Evolutionary conservation across 2,329 filamentous ascomycete genomes (phyloP).

Genomic region (Talaromyces marneffei): DNA sequence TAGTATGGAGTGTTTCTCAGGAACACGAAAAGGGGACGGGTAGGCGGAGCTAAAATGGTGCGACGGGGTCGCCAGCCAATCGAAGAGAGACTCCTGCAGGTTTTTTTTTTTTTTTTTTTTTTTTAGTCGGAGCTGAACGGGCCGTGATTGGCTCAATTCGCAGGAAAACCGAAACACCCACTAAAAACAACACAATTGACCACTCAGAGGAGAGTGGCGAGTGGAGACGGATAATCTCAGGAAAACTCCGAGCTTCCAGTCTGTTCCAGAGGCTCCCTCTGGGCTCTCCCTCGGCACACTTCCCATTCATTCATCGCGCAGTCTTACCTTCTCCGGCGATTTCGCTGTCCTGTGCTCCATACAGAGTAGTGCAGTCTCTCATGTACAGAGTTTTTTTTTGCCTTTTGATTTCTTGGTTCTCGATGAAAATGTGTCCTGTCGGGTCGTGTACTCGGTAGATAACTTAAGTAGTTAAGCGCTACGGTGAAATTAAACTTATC

Average conservation of each 20-base stretch:
- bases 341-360: background rate
- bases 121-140: background rate
- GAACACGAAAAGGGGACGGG: background rate
- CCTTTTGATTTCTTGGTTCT: background rate
- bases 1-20: background rate
- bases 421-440: background rate
- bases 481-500: slow-evolving; percentile 10
- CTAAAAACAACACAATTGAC: background rate
- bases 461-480: too few species aligned
- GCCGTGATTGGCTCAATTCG: background rate
- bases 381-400: background rate
- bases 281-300: slow-evolving; percentile 1
- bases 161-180: background rate
- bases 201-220: background rate
- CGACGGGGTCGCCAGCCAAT: background rate
- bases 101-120: background rate
- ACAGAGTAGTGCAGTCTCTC: too few species aligned
- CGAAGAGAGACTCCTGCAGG: slow-evolving; percentile 4
- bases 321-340: slow-evolving; percentile 12
- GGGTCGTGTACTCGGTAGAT: background rate
- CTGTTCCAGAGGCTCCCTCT: too few species aligned
- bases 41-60: background rate
- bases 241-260: background rate
- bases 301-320: background rate
- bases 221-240: background rate